phyloP scores from a whole-genome alignment of 129 eudicot genomes.

The Ambrosia trifida region DNA sequence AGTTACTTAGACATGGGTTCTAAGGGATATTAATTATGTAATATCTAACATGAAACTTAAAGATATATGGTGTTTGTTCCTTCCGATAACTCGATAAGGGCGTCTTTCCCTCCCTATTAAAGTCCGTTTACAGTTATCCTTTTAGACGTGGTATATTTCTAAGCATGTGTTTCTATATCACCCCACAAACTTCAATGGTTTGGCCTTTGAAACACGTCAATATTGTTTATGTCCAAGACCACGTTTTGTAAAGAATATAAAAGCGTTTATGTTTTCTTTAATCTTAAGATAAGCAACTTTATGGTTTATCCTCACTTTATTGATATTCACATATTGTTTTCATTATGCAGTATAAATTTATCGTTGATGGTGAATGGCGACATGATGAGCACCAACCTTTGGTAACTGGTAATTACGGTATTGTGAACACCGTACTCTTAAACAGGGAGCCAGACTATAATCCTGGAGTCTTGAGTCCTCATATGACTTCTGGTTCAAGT shows the following conservation, averaged over 20 bases:
- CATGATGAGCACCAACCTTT: conserved; percentile 84
- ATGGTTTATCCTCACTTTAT: background rate
- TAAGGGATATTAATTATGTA: background rate
- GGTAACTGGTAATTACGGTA: conserved; percentile 65
- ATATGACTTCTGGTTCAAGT: conserved; percentile 60
- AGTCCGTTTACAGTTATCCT: background rate
- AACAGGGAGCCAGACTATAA: conserved; percentile 52
- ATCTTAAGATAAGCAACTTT: background rate
- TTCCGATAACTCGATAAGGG: too few relatives aligned
- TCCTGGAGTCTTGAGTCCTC: conserved; percentile 52
- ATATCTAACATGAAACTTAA: background rate
- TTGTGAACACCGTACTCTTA: conserved; percentile 68
- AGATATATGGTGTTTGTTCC: background rate
- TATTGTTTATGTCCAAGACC: background rate
- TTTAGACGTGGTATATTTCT: too few relatives aligned
- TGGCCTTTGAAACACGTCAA: background rate
- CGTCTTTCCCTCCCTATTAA: background rate
- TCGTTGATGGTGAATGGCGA: conserved; percentile 96
- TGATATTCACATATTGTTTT: conserved; percentile 14
- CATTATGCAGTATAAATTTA: conserved; percentile 72
- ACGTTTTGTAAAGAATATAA: background rate
- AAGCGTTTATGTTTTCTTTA: background rate
- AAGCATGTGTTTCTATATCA: too few relatives aligned
- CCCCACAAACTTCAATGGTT: too few relatives aligned
- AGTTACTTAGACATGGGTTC: background rate